Percentiles rank a stretch among this genome's conserved stretches.
Evolutionary conservation across 768 basidiomycete species (phyloP).

Genomic region (Cystofilobasidium macerans): DNA sequence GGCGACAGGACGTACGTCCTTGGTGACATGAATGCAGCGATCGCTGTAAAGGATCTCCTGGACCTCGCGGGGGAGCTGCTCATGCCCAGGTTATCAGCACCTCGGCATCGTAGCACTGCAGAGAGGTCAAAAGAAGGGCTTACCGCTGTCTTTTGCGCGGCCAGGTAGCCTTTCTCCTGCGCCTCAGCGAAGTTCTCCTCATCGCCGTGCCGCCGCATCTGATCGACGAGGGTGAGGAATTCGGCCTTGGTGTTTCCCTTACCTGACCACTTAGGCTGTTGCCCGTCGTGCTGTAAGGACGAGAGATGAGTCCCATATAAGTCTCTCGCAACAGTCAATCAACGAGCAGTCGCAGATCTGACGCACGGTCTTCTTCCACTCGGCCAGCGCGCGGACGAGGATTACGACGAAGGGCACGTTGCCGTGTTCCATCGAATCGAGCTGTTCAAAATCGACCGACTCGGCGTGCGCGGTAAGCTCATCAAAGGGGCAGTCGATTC

Average conservation of each 20-base stretch:
- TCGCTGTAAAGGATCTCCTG: conserved; percentile 54
- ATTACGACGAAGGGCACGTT: conserved; percentile 87
- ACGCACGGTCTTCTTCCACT: conserved; percentile 68
- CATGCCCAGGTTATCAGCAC: no score
- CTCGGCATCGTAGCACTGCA: no score
- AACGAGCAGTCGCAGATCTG: not conserved
- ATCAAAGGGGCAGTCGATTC: conserved; percentile 82
- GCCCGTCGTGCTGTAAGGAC: conserved; percentile 53
- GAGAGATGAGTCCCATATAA: not conserved
- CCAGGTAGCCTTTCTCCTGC: conserved; percentile 57
- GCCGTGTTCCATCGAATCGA: conserved; percentile 80
- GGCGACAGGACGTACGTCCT: conserved; percentile 36
- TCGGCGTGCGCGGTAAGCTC: conserved; percentile 61
- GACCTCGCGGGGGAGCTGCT: conserved; percentile 59
- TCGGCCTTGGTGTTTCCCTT: conserved; percentile 56
- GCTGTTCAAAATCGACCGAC: conserved; percentile 57
- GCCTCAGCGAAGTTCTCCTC: conserved; percentile 99
- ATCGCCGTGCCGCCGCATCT: conserved; percentile 51
- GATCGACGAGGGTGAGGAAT: conserved; percentile 59
- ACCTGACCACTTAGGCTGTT: conserved; percentile 42
- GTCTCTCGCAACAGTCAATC: not conserved
- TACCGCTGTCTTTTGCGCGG: conserved; percentile 41
- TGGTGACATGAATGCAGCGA: conserved; percentile 42
- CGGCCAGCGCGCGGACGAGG: conserved; percentile 66
- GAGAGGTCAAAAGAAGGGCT: no score